Base-by-base conservation (phyloP, 2,329 filamentous ascomycete species). In the Bipolaris bicolor region DNA sequence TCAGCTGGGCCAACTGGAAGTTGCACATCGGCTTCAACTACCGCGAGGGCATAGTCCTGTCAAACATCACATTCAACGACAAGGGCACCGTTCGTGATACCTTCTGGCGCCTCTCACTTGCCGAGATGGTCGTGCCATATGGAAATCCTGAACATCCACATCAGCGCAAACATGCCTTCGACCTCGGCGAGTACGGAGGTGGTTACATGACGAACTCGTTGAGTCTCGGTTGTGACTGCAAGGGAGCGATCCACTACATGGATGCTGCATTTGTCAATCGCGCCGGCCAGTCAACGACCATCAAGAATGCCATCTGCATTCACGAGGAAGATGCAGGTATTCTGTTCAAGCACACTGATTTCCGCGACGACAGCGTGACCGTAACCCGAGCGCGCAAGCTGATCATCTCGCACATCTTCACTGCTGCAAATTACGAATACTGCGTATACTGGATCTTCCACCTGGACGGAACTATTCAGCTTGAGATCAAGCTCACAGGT, bases 21-120 rank as follows among this genome's bases (percentile, higher is more conserved):
- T 86, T 97, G 63, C 93, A 97, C 75, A 86, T 97, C 57, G 93
- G 93, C 22, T 97, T 97, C 84, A 97, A 96, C 82, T 95, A 97
- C 80, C 86, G 91, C 24, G 93, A 97, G 78, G 93, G 93, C 20
- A 89, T 97, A 65, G 90, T 97, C 2, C 82, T 97, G 6, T 95
- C 90, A 77, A 92, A 97, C 78, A 92, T 97, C 72, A 90, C 88
- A 3, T 96, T 90, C 79, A 93, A 92, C 67, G 93, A 97, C 78
- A 90, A 91, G 76, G 81, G 91, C 44, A 88, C 80, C 41, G 82
- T 88, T 33, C 84, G 93, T 31, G 89, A 91, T 1, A 83, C 96
- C 34, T 96, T 97, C 79, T 97, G 95, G 83, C 86, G 93, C 46
- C 82, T 97, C 7, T 97, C 92, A 0, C 82, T 97, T 0, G 90